Percentiles rank a stretch among this genome's conserved stretches.
These are phyloP conservation scores for Fusarium sp. DNA, from an alignment of 2,329 filamentous ascomycete species.

Conservation along the genomic window DNA sequence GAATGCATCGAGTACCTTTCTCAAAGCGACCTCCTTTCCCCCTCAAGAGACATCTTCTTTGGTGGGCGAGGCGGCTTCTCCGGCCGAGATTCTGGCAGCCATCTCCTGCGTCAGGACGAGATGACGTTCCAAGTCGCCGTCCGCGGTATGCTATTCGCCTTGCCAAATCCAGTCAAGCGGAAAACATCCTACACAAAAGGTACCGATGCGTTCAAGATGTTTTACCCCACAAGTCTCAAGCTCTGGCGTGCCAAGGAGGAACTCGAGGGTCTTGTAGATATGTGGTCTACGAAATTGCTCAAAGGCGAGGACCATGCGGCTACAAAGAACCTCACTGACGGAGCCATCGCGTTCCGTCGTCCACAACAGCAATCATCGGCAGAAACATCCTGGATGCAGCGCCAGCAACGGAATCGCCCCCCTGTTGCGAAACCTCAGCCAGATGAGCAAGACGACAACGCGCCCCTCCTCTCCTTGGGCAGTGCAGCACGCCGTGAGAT, in stretches of 20 bases:
- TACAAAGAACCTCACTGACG: conserved; percentile 55
- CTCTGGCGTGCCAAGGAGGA: conserved; percentile 89
- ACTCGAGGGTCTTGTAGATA: conserved; percentile 77
- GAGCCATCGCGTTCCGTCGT: conserved; percentile 62
- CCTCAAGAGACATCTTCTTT: conserved; percentile 77
- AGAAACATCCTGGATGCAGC: conserved; percentile 51
- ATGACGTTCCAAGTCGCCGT: conserved; percentile 94
- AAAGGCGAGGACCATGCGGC: conserved; percentile 61
- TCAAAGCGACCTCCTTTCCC: conserved; percentile 85
- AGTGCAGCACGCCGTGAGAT: conserved; percentile 77
- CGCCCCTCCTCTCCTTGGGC: conserved; percentile 68
- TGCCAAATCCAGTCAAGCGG: conserved; percentile 89
- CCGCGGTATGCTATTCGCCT: conserved; percentile 83
- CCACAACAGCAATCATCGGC: conserved; percentile 48
- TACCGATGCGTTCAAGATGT: conserved; percentile 85
- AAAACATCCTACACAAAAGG: conserved; percentile 58
- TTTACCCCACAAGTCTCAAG: conserved; percentile 86
- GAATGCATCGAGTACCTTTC: conserved; percentile 90
- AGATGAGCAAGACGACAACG: conserved; percentile 37
- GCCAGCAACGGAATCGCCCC: conserved; percentile 45
- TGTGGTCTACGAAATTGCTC: conserved; percentile 73
- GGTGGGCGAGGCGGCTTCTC: conserved; percentile 67
- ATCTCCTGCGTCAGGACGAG: conserved; percentile 89
- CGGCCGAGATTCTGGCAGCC: conserved; percentile 71
- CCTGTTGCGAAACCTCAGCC: conserved; percentile 24